Evolutionary conservation across 371 early-diverging fungal genomes (phyloP), one percentile per base, ranked within the genome.

Genomic region (Pancytospora philotis): DNA sequence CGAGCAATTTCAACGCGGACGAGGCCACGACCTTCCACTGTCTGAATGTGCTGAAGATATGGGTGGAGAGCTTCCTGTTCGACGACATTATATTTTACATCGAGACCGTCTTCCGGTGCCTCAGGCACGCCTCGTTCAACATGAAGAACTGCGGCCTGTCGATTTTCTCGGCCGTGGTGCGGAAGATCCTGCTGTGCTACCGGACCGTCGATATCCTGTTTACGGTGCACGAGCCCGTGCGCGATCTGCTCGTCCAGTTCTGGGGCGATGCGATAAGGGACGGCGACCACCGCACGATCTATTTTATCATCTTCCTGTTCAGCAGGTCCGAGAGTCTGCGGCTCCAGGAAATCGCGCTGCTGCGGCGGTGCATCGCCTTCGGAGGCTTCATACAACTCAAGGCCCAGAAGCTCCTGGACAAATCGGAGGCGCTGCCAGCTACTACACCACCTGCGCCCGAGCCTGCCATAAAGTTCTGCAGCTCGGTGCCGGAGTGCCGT

Each of bases 101-200:
- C 6, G 10, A 13, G 6, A 6, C 49, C 6, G 62, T 28, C 3
- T 49, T 62, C 51, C n/a, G 8, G 10, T 34, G 45, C 31, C n/a
- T 62, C 4, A 10, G 51, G 13, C 3, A 62, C 51, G 3, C 6
- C 10, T 36, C 36, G 30, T 62, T 62, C 34, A 55, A 38, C 28
- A 27, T 62, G 22, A 30, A n/a, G 2, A 62, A 62, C 37, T 56
- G 62, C 10, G 62, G 62, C 3, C 22, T 30, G n/a, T 6, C 50
- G 6, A 30, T 62, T 4, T 49, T 51, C 10, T 19, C 56, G 30
- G 10, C 36, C 27, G n/a, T 62, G 52, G 28, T 62, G 27, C 8
- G 51, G 22, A 62, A 62, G 27, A 4, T 62, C 41, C 45, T 38
- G 6, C 6, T 3, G 10, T 6, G 3, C 4, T 10, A 4, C 28